Conservation (phyloP, 306 rosid species). For the Glycine tomentella region DNA sequence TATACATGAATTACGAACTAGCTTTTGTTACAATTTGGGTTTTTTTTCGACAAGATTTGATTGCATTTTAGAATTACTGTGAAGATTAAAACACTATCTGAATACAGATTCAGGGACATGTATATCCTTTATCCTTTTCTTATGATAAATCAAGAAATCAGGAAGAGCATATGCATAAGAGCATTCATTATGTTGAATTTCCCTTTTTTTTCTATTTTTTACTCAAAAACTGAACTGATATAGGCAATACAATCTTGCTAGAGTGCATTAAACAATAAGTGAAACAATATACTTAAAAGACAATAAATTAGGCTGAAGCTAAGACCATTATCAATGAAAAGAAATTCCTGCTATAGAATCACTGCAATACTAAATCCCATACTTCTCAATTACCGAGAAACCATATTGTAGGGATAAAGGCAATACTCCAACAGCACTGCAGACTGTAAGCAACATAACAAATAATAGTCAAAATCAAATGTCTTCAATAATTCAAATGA, state of each 20-base stretch:
- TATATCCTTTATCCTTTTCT: constrained; percentile 5
- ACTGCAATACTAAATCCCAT: constrained; percentile 48
- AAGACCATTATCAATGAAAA: constrained; percentile 35
- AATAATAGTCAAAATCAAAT: constrained; percentile 41
- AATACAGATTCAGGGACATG: not conserved
- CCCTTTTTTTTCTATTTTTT: not conserved
- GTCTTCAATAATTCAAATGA: constrained; percentile 27
- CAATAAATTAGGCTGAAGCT: constrained; percentile 5
- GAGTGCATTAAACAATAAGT: constrained; percentile 19
- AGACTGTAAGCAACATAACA: constrained; percentile 70
- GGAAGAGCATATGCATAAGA: constrained; percentile 36
- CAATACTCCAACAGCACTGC: constrained; percentile 98
- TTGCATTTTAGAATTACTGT: constrained; percentile 11
- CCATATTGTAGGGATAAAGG: constrained; percentile 96
- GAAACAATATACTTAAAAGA: constrained; percentile 24
- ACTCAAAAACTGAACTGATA: constrained; percentile 21
- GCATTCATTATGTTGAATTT: constrained; percentile 17
- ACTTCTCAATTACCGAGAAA: constrained; percentile 86
- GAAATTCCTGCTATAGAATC: constrained; percentile 25
- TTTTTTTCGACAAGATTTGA: constrained; percentile 6
- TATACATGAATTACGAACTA: not conserved
- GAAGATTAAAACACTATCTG: constrained; percentile 12
- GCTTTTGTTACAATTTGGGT: constrained; percentile 4
- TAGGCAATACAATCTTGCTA: constrained; percentile 24
- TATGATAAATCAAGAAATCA: constrained; percentile 9